Percentiles rank a stretch among this genome's conserved stretches.
phyloP scores from a whole-genome alignment of 495 filamentous ascomycete species.

The Physcia stellaris region DNA sequence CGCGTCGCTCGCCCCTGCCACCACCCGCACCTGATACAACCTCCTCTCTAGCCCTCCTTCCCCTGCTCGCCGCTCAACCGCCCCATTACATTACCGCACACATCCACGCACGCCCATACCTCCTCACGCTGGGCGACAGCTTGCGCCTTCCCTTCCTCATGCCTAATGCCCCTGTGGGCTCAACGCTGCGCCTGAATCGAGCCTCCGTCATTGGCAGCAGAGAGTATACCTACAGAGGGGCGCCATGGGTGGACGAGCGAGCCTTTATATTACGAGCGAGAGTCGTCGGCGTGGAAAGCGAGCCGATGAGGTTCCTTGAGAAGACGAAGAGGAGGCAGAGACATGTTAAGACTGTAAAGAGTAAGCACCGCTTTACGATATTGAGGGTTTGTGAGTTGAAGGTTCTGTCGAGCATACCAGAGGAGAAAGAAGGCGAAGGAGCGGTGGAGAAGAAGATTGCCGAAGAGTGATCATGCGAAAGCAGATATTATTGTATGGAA shows the following conservation, averaged over 20 bases:
- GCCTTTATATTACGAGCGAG: slow-evolving; percentile 74
- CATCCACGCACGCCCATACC: slow-evolving; percentile 80
- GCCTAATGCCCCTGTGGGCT: slow-evolving; percentile 67
- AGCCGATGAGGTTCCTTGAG: slow-evolving; percentile 75
- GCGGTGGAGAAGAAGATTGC: slow-evolving; percentile 62
- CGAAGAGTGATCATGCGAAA: slow-evolving; percentile 30
- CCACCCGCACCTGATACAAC: slow-evolving; percentile 22
- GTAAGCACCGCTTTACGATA: slow-evolving; percentile 82
- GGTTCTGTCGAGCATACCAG: slow-evolving; percentile 51
- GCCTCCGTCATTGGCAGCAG: slow-evolving; percentile 67
- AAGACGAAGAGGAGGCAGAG: slow-evolving; percentile 89
- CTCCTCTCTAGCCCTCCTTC: slow-evolving; percentile 46
- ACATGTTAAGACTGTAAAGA: slow-evolving; percentile 55
- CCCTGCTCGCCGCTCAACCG: slow-evolving; percentile 62
- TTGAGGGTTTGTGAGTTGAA: slow-evolving; percentile 69
- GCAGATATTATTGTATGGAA: not conserved
- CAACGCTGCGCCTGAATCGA: slow-evolving; percentile 73
- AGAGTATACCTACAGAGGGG: slow-evolving; percentile 77
- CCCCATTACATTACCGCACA: slow-evolving; percentile 77
- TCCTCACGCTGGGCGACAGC: slow-evolving; percentile 73
- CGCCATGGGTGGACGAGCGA: slow-evolving; percentile 62
- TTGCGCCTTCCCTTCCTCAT: slow-evolving; percentile 92
- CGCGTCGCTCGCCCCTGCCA: slow-evolving; percentile 16
- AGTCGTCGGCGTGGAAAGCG: slow-evolving; percentile 74
- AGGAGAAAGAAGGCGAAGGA: slow-evolving; percentile 47